Evolutionary conservation across 1,284 basidiomycete genomes (phyloP), one percentile per base, ranked within the genome.

Genomic region (Kalmanozyma brasiliensis): DNA sequence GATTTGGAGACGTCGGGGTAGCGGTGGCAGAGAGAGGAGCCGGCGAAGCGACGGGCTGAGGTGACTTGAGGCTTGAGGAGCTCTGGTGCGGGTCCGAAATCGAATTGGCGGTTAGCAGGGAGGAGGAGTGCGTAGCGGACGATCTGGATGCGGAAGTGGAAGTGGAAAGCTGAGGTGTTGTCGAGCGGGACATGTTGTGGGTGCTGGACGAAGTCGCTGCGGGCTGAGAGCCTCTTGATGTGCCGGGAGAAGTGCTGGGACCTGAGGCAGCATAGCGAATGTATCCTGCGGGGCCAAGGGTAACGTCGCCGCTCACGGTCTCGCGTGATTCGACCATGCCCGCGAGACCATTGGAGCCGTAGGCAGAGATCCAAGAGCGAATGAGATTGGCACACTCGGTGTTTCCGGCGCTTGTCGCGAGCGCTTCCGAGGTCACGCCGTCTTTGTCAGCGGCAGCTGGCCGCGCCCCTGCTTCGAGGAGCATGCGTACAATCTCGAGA

Each of bases 401-500:
- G 46, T 79, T 74, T 2, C 74, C 72, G 24, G 67, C 68, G 20
- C 55, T 69, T 4, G 51, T 19, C 9, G 79, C 78, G 7, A 81
- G 67, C 11, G 66, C 56, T 32, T 77, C 79, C 5, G 79, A 66
- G 14, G 63, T 58, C 26, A 74, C 40, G 10, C 70, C 73, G 16
- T 76, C 65, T 26, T 61, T 72, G 55, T 81, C 79, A 30, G 48
- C 38, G 2, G 70, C 63, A 16, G 65, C 70, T 1, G 78, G 67
- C 4, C 67, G 56, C 5, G 78, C 79, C 3, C 79, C 79, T 32
- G 71, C 55, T 19, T 74, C 67, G 24, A 81, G 74, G 2, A 81
- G 65, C 30, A 74, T 46, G 9, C 74, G 70, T 14, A 76, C 65
- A n/a, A 78, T 66, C 17, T 52, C 67, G 32, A 71, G 33, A 53